phyloP scores from a whole-genome alignment of 148 eudicot species.

The Beta vulgaris region DNA sequence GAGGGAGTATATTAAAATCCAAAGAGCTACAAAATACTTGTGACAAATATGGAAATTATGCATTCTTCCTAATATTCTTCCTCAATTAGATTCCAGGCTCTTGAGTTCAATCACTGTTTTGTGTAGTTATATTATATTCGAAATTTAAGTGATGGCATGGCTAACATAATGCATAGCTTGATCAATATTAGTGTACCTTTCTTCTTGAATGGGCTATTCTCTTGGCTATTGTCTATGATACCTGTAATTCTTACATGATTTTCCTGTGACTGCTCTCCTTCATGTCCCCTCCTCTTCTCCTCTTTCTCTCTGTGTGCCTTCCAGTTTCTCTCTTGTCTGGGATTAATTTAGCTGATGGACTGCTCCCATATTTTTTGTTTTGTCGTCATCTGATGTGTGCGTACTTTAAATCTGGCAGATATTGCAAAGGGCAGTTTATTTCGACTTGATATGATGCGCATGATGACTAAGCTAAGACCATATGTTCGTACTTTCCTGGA shows the following conservation, averaged over 20 bases:
- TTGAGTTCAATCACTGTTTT: too few species aligned
- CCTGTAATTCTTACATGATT: too few species aligned
- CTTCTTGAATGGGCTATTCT: neutral
- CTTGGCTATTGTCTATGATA: neutral
- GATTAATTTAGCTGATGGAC: neutral
- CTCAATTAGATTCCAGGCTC: too few species aligned
- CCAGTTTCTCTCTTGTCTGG: neutral
- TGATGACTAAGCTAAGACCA: slow-evolving; percentile 95
- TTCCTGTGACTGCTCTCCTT: neutral
- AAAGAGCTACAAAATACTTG: too few species aligned
- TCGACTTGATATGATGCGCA: slow-evolving; percentile 59
- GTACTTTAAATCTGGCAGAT: slow-evolving; percentile 36
- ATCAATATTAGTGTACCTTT: neutral
- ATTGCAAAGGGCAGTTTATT: slow-evolving; percentile 66
- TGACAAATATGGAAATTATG: neutral
- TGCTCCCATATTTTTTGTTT: neutral
- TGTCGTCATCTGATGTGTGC: slow-evolving; percentile 7
- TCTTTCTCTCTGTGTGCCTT: neutral
- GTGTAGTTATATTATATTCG: too few species aligned
- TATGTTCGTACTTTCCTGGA: slow-evolving; percentile 71
- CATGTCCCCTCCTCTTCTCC: neutral
- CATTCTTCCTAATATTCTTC: too few species aligned
- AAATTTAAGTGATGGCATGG: too few species aligned
- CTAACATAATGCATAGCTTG: too few species aligned
- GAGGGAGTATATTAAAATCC: too few species aligned